These are phyloP conservation scores for Wickerhamomyces rabaulensis DNA, from an alignment of 805 yeast species.

Conservation along the genomic window DNA sequence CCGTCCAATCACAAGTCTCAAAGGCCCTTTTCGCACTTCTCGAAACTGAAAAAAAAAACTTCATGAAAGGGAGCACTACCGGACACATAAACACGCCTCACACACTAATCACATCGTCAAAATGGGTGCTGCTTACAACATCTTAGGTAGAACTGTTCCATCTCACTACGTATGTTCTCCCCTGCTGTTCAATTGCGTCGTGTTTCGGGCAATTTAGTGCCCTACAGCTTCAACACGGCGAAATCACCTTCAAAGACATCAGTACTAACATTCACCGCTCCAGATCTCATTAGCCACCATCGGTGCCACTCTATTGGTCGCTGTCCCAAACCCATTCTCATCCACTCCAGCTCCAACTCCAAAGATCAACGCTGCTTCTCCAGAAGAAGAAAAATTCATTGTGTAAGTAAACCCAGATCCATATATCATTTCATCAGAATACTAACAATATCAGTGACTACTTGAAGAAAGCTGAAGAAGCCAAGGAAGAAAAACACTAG, in stretches of 20 bases:
- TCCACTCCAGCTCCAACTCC: constrained; percentile 41
- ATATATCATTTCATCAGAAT: no score
- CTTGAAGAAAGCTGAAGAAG: constrained; percentile 43
- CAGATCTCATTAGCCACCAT: constrained; percentile 79
- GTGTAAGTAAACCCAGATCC: no score
- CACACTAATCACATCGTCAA: constrained; percentile 6
- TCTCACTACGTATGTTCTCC: constrained; percentile 61
- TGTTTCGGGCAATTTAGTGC: not conserved
- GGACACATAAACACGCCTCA: not conserved
- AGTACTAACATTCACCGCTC: constrained; percentile 7
- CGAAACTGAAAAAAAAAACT: constrained; percentile 2
- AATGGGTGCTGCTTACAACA: constrained; percentile 84
- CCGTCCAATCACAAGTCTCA: not conserved
- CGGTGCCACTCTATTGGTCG: constrained; percentile 57
- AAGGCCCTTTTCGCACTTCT: not conserved
- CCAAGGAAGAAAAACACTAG: constrained; percentile 25
- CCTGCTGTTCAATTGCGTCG: not conserved
- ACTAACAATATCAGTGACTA: constrained; percentile 41
- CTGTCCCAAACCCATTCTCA: constrained; percentile 63
- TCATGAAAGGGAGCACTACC: not conserved
- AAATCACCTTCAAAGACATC: not conserved
- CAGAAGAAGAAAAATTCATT: constrained; percentile 88
- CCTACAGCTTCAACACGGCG: not conserved
- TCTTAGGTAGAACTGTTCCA: constrained; percentile 79
- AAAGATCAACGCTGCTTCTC: constrained; percentile 66